Percentiles rank a stretch among this genome's conserved stretches.
Evolutionary conservation across 805 yeast species (phyloP).

Genomic region (Wickerhamiella sergipiensis): DNA sequence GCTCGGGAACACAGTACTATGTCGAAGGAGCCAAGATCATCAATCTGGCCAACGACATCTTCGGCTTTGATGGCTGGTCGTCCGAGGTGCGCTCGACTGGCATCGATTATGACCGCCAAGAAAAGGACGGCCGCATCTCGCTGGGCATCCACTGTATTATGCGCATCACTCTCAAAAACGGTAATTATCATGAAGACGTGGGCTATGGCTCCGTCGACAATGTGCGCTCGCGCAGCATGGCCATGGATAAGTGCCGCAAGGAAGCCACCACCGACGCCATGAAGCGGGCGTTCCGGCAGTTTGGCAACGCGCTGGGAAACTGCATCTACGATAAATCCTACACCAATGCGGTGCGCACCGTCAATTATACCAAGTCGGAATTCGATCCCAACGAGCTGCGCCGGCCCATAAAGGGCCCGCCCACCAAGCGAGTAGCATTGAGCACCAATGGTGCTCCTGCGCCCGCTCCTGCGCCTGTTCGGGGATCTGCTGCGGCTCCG

Average conservation of each 20-base stretch:
- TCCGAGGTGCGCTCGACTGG: constrained; percentile 44
- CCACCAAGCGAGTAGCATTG: neutral
- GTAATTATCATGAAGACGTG: constrained; percentile 54
- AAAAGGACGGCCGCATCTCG: constrained; percentile 12
- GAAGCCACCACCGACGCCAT: constrained; percentile 69
- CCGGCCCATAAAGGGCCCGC: constrained; percentile 9
- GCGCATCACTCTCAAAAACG: constrained; percentile 54
- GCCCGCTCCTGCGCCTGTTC: neutral
- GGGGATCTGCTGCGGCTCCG: neutral
- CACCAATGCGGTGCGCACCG: constrained; percentile 32
- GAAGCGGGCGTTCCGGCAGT: constrained; percentile 64
- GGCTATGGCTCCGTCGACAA: constrained; percentile 60
- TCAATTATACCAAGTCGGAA: constrained; percentile 14
- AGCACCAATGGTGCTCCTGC: neutral
- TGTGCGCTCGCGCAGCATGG: constrained; percentile 29
- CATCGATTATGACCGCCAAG: constrained; percentile 36
- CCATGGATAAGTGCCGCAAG: constrained; percentile 65
- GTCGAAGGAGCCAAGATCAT: constrained; percentile 66
- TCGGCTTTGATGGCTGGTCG: constrained; percentile 71
- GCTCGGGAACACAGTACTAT: constrained; percentile 36
- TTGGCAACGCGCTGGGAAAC: constrained; percentile 60
- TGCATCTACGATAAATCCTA: constrained; percentile 26
- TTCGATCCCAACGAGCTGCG: constrained; percentile 14
- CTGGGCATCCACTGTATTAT: constrained; percentile 31
- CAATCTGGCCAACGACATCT: constrained; percentile 57